These are phyloP conservation scores for Jasminum sambac DNA, from an alignment of 257 asterid genomes.

Conservation along the genomic window DNA sequence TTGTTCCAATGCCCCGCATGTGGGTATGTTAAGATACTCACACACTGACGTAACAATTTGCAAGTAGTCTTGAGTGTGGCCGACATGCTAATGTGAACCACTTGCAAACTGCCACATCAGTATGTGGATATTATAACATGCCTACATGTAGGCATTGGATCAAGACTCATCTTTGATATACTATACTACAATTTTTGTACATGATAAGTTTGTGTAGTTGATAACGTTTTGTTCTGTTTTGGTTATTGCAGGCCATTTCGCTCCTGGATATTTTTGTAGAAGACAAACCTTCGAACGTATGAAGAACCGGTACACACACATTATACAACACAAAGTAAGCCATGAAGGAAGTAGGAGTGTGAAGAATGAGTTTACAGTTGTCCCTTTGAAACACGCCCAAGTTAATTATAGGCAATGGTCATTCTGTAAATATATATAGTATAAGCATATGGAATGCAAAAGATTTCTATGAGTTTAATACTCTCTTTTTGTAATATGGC, in stretches of 20 bases:
- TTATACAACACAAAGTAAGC: background rate
- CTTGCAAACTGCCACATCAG: too few species aligned
- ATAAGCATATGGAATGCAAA: background rate
- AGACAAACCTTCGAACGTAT: slow-evolving; percentile 31
- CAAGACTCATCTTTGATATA: too few species aligned
- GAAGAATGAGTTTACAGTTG: background rate
- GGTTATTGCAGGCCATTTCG: slow-evolving; percentile 65
- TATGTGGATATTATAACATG: too few species aligned
- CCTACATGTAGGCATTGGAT: too few species aligned
- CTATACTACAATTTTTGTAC: background rate
- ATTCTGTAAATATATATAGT: slow-evolving; percentile 20
- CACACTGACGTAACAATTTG: too few species aligned
- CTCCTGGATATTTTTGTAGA: slow-evolving; percentile 87
- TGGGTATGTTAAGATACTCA: too few species aligned
- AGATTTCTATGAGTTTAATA: background rate
- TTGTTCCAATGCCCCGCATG: too few species aligned
- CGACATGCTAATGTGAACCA: too few species aligned
- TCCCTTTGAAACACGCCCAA: background rate
- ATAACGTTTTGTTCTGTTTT: background rate
- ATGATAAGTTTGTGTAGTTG: too few species aligned
- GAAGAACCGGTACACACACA: background rate
- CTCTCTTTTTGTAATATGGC: background rate
- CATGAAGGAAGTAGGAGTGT: background rate
- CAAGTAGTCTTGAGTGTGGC: too few species aligned
- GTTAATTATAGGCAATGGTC: slow-evolving; percentile 7